A percentile compares a stretch with the other conserved stretches of the same genome.
Conservation (phyloP, 1,139 yeast genomes). For the Saccharomyces hybrid region DNA sequence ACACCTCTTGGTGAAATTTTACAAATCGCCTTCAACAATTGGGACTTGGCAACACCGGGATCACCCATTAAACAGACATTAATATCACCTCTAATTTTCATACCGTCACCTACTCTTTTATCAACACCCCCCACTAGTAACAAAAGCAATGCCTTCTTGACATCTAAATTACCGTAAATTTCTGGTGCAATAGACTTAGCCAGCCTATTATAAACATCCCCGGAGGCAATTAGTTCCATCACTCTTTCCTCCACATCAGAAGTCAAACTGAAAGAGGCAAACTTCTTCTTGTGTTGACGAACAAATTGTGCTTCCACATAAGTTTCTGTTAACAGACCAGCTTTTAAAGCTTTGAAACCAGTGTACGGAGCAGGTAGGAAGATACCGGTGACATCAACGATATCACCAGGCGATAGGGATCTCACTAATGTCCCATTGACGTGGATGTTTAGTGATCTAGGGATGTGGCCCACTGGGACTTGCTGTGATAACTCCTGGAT, state of each 20-base stretch:
- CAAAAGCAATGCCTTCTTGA: constrained; percentile 80
- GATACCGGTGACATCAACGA: constrained; percentile 87
- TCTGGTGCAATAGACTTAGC: constrained; percentile 96
- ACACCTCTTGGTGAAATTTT: constrained; percentile 96
- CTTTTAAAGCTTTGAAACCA: constrained; percentile 84
- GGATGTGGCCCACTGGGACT: constrained; percentile 97
- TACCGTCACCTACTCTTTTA: constrained; percentile 91
- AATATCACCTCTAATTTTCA: constrained; percentile 95
- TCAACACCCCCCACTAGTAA: constrained; percentile 93
- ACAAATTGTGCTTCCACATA: constrained; percentile 84
- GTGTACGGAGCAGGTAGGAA: constrained; percentile 93
- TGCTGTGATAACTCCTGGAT: constrained; percentile 92
- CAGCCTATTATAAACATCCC: constrained; percentile 69
- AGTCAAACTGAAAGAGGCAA: constrained; percentile 58
- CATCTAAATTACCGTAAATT: constrained; percentile 89
- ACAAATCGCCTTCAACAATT: constrained; percentile 80
- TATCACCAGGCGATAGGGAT: constrained; percentile 86
- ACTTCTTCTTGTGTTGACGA: constrained; percentile 82
- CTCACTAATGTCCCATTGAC: constrained; percentile 88
- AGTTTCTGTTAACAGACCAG: constrained; percentile 91
- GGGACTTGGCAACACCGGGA: constrained; percentile 99
- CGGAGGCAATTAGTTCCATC: constrained; percentile 45
- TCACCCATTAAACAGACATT: constrained; percentile 98
- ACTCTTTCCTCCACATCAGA: constrained; percentile 51
- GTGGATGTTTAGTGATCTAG: constrained; percentile 76